These are phyloP conservation scores for Lyophyllum shimeji DNA, from an alignment of 768 basidiomycete species.

Conservation along the genomic window DNA sequence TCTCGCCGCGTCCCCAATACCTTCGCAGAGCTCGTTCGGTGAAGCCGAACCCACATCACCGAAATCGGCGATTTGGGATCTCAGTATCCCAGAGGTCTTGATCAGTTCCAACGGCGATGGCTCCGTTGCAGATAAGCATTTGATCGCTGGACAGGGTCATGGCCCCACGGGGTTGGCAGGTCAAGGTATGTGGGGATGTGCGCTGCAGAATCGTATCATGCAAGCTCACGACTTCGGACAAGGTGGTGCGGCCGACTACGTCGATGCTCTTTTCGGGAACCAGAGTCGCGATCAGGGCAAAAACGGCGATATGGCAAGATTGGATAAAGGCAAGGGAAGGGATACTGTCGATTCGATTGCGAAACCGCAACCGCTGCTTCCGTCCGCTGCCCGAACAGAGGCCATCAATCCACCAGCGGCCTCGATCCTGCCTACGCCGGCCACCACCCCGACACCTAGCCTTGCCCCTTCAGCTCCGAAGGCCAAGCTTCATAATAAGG, in stretches of 20 bases:
- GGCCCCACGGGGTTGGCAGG: constrained; percentile 8
- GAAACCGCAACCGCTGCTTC: constrained; percentile 1
- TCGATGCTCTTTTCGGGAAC: neutral
- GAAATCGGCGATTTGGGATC: constrained; percentile 34
- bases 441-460: neutral
- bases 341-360: constrained; percentile 10
- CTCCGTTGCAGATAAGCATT: constrained; percentile 2
- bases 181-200: constrained; percentile 28
- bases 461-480: neutral
- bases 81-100: constrained; percentile 31
- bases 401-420: neutral
- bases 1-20: constrained; percentile 21
- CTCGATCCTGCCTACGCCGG: neutral
- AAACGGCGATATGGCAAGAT: neutral
- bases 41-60: constrained; percentile 37
- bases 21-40: constrained; percentile 32
- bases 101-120: constrained; percentile 4
- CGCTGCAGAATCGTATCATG: constrained; percentile 12
- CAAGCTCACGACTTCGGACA: constrained; percentile 13
- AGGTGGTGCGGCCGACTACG: constrained; percentile 13
- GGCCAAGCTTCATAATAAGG: constrained; percentile 27
- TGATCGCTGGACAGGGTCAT: constrained; percentile 15
- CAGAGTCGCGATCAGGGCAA: neutral
- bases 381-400: neutral
- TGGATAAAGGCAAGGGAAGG: constrained; percentile 26